Evolutionary conservation across 352 stramenopile species (phyloP), one percentile per base, ranked within the genome.

Genomic region (Phytophthora pluvialis): DNA sequence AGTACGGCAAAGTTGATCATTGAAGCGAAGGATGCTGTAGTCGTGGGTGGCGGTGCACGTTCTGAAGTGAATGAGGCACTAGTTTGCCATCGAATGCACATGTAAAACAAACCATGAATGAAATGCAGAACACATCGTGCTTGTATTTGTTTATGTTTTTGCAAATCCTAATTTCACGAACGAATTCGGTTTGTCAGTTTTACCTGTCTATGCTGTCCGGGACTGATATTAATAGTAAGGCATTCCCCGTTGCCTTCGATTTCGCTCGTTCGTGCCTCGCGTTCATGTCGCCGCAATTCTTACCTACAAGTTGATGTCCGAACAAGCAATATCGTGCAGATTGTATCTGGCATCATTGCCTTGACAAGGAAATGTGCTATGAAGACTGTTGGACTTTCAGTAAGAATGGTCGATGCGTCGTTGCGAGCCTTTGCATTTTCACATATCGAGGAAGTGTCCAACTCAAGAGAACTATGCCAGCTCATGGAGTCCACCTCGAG

Each of bases 1-100:
- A 83, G 44, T 31, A 76, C 42, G 28, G 57, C 55, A 35, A 86
- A n/a, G n/a, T 82, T 93, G 64, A 77, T 64, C 77, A 85, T 82
- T 6, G 45, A 29, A 5, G 15, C 11, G 11, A 26, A 28, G 21
- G 10, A 16, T 49, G 13, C 12, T 31, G 10, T 32, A 18, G 16
- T 15, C 50, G 47, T 38, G 57, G 8, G 36, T 6, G 29, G 36
- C 21, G 44, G 21, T 43, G 28, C 5, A 60, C 44, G 47, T 65
- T 60, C 13, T 51, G 18, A 40, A 51, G 16, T 46, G 56, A 33
- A 9, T 5, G 12, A 32, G 3, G 10, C 9, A 47, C 9, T 31
- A 25, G 25, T 15, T 35, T 35, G 31, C 31, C 31, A 11, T 35
- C 31, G 7, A 35, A 35, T 9, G 7, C 31, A 35, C 31, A 7